Base-by-base conservation (phyloP, 768 basidiomycete species). In the Termitomyces sp. region DNA sequence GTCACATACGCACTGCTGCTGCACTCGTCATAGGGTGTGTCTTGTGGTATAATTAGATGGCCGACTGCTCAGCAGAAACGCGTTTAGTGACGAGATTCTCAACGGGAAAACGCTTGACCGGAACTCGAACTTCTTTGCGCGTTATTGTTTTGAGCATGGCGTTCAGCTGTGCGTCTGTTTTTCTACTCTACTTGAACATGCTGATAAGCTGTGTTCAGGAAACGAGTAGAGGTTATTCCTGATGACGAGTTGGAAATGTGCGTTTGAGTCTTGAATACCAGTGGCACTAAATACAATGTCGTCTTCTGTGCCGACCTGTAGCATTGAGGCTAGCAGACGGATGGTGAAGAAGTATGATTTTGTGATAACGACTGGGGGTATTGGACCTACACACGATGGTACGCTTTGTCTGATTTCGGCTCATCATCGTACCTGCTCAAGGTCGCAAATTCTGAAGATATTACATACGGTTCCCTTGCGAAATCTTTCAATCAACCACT, bases 221-320 rank as follows among this genome's bases (percentile, higher is more conserved):
- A 91, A 70, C 84, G 90, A 44, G 84, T 96, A 68, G 94, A 98
- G 65, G 93, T 96, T 56, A 87, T 98, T 46, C 77, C 94, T 1
- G 95, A 98, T 66, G 87, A 92, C 48, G 91, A 95, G 69, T 83
- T 83, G 26, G 90, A 97, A 71, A 97, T 96, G 92, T 90, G 67
- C 60, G 85, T 67, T 52, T 34, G n/a, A n/a, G 46, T 24, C 4
- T 31, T 7, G 46, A 44, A 26, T 46, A 24, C 37, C 29, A 41
- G 29, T 46, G 18, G 49, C 42, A 44, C n/a, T 24, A 12, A 43
- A 13, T 13, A 3, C 22, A 32, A 36, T 37, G 48, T 52, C 46
- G 10, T 47, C 32, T 34, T 52, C 46, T 18, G 36, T 14, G 7
- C 32, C 24, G 7, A 42, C 46, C 32, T 55, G 1, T 67, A 94